phyloP scores from a whole-genome alignment of 1,284 basidiomycete species.

The Cystobasidium pallidum region DNA sequence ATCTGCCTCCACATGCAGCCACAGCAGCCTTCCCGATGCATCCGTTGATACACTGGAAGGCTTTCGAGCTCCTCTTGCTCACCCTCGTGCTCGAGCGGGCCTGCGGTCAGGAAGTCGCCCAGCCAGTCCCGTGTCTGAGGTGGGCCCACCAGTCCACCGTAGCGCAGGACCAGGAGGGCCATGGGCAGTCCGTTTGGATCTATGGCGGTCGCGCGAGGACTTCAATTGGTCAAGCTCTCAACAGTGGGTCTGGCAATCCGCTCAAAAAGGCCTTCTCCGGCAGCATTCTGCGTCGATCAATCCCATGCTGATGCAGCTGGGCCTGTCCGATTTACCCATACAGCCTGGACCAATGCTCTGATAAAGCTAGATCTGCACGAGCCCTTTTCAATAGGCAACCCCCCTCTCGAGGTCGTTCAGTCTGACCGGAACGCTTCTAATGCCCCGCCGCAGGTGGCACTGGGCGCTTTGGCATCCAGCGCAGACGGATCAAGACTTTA shows the following conservation, averaged over 20 bases:
- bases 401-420: slow-evolving; percentile 48
- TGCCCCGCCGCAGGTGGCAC: slow-evolving; percentile 47
- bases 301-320: neutral
- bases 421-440: slow-evolving; percentile 48
- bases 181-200: slow-evolving; percentile 34
- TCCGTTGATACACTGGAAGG: neutral
- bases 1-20: neutral
- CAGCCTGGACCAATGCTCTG: slow-evolving; percentile 53
- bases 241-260: slow-evolving; percentile 19
- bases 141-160: slow-evolving; percentile 42
- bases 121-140: slow-evolving; percentile 19
- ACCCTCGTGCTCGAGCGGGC: neutral
- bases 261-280: neutral
- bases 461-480: slow-evolving; percentile 24
- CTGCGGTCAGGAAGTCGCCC: slow-evolving; percentile 7
- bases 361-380: slow-evolving; percentile 47
- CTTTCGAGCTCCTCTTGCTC: neutral
- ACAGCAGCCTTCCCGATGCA: neutral
- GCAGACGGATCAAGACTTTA: slow-evolving; percentile 30
- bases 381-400: slow-evolving; percentile 48
- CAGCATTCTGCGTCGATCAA: neutral
- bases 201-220: slow-evolving; percentile 50
- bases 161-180: slow-evolving; percentile 15
- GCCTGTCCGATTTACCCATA: neutral
- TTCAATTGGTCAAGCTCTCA: slow-evolving; percentile 36